Conservation (phyloP, 257 asterid genomes). For the Solanum rostratum region DNA sequence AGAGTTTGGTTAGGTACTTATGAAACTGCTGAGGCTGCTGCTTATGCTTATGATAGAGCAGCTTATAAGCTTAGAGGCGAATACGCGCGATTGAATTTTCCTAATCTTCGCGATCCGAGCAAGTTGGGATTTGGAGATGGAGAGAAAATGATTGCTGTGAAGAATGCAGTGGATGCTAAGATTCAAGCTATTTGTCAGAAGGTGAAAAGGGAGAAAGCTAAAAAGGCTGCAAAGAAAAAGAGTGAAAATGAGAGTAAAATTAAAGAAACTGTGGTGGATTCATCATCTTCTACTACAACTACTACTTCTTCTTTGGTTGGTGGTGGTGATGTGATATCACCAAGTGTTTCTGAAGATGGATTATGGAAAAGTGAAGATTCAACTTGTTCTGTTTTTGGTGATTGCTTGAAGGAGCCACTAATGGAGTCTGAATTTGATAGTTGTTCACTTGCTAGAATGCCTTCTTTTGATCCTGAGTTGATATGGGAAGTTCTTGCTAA, state of each 20-base stretch:
- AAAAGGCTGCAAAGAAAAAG: conserved; percentile 16
- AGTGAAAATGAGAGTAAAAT: not conserved
- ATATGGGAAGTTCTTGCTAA: conserved; percentile 91
- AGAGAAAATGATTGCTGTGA: conserved; percentile 38
- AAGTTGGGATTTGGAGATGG: conserved; percentile 48
- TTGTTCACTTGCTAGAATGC: conserved; percentile 66
- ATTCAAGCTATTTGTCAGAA: conserved; percentile 72
- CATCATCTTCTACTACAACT: conserved; percentile 1
- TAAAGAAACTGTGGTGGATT: conserved; percentile 15
- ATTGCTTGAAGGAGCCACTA: conserved; percentile 14
- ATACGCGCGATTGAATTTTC: conserved; percentile 80
- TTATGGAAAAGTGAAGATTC: conserved; percentile 37
- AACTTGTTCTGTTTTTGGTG: conserved; percentile 24
- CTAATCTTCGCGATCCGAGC: conserved; percentile 52
- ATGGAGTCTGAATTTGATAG: conserved; percentile 35
- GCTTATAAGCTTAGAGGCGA: conserved; percentile 96
- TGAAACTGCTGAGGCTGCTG: conserved; percentile 90
- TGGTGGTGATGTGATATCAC: conserved; percentile 18
- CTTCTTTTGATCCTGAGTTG: conserved; percentile 85
- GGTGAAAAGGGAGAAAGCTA: conserved; percentile 45
- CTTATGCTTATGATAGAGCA: conserved; percentile 88
- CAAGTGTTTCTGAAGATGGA: conserved; percentile 44
- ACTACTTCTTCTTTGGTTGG: not conserved
- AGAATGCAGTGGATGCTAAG: conserved; percentile 77
- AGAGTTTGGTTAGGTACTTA: conserved; percentile 96